Base-by-base conservation (phyloP, 208 protist species). In the Vickermania ingenoplastis region DNA sequence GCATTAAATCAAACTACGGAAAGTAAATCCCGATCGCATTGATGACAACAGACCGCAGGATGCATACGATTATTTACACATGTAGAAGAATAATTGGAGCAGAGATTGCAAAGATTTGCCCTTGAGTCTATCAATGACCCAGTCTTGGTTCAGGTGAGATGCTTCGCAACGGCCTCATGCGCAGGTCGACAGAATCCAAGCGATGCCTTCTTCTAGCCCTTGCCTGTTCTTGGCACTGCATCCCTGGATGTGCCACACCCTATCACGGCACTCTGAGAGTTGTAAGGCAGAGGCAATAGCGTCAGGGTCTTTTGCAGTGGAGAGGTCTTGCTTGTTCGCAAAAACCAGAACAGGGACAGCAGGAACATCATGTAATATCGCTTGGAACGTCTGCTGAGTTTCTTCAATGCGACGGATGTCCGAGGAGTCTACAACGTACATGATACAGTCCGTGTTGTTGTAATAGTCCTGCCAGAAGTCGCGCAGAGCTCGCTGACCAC, bases 321-420 rank as follows among this genome's bases (percentile, higher is more conserved):
- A 86, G 27, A 99, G 75, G 74, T 99, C 99, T 67, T 99, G 97
- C 86, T 99, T 99, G 79, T 99, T 99, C 14, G 98, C 98, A 53
- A 99, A 95, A 27, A 99, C 89, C 3, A 99, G 81, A 28, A 99
- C 81, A 24, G 97, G 96, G 21, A 97, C 97, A 3, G 86, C 91
- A 3, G 95, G 94, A 0, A 99, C 79, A 24, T 96, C 88, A 73
- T 88, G 65, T 25, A 99, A 71, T 0, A 99, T 77, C 49, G 90
- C 73, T 7, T 81, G 58, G 41, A 99, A 92, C 58, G 99, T 91
- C 30, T 69, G 59, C 41, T 92, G 81, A 49, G 96, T 94, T 65
- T 99, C 96, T 48, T 92, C 84, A 57, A 87, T 81, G 41, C 84
- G 82, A 31, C 86, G 83, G 53, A 74, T 53, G 63, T 99, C 97